Percentiles rank a stretch among this genome's conserved stretches.
Conservation (phyloP, 768 basidiomycete species). For the Dioszegia aurantiaca region DNA sequence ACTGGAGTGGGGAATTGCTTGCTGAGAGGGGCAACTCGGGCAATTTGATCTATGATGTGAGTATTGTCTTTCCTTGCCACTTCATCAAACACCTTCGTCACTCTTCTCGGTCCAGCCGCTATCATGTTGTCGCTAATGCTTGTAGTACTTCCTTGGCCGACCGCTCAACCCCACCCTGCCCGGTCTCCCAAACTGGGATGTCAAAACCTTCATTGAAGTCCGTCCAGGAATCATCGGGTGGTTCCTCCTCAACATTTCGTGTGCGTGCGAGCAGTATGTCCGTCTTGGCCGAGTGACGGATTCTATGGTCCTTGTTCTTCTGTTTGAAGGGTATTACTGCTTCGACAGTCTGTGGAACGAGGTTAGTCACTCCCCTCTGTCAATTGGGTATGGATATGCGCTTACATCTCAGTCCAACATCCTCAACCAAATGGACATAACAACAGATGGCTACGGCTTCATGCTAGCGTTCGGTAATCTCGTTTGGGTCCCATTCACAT, state of each 20-base stretch:
- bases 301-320: conserved; percentile 83
- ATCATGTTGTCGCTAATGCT: background rate
- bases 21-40: conserved; percentile 91
- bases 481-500: conserved; percentile 89
- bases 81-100: background rate
- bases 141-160: conserved; percentile 49
- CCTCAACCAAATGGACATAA: conserved; percentile 96
- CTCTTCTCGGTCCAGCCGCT: too few relatives aligned
- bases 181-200: conserved; percentile 59
- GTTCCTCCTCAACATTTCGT: conserved; percentile 82
- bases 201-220: conserved; percentile 79
- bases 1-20: conserved; percentile 66
- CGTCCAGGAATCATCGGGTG: conserved; percentile 89
- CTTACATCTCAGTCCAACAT: conserved; percentile 65
- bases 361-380: conserved; percentile 54
- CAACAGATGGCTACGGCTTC: conserved; percentile 95
- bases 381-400: background rate
- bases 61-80: conserved; percentile 44
- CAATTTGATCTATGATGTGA: conserved; percentile 82
- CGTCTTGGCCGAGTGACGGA: conserved; percentile 77
- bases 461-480: conserved; percentile 95
- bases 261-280: conserved; percentile 84
- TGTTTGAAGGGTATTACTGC: conserved; percentile 85
- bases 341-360: conserved; percentile 85
- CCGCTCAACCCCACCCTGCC: conserved; percentile 72